Percentiles rank a stretch among this genome's conserved stretches.
phyloP scores from a whole-genome alignment of 2,329 filamentous ascomycete genomes.

The Cladorrhinum sp. region DNA sequence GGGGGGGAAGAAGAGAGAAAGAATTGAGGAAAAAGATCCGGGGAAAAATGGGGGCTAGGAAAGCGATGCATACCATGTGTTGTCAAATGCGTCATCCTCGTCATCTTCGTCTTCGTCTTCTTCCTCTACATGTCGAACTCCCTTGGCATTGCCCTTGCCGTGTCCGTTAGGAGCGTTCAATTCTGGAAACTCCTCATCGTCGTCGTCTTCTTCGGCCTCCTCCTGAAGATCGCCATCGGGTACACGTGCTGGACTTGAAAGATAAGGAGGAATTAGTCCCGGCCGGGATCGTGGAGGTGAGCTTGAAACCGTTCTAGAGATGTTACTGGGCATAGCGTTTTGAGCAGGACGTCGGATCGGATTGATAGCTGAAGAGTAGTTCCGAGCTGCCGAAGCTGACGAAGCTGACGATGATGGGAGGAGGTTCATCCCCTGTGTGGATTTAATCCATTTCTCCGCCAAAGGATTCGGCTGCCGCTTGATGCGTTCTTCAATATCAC shows the following conservation, averaged over 20 bases:
- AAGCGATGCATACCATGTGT: background rate
- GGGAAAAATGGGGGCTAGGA: background rate
- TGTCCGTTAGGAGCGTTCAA: background rate
- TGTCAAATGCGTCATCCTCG: conserved; percentile 1
- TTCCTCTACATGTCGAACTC: background rate
- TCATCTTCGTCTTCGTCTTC: background rate
- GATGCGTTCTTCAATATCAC: background rate
- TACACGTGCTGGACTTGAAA: background rate
- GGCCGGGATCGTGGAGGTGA: background rate
- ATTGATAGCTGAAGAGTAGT: background rate
- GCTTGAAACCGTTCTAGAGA: background rate
- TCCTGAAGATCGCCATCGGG: no score
- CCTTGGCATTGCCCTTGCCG: background rate
- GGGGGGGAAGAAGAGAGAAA: no score
- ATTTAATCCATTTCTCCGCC: background rate
- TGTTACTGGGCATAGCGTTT: background rate
- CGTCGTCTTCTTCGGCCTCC: background rate
- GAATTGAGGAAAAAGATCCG: no score
- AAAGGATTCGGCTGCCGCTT: background rate
- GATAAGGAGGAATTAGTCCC: background rate
- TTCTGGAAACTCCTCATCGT: background rate
- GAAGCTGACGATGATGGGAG: background rate
- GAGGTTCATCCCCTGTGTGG: background rate
- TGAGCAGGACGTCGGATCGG: background rate
- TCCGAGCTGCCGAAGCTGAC: background rate